phyloP scores from a whole-genome alignment of 441 rosid species.

The Sinapis alba region DNA sequence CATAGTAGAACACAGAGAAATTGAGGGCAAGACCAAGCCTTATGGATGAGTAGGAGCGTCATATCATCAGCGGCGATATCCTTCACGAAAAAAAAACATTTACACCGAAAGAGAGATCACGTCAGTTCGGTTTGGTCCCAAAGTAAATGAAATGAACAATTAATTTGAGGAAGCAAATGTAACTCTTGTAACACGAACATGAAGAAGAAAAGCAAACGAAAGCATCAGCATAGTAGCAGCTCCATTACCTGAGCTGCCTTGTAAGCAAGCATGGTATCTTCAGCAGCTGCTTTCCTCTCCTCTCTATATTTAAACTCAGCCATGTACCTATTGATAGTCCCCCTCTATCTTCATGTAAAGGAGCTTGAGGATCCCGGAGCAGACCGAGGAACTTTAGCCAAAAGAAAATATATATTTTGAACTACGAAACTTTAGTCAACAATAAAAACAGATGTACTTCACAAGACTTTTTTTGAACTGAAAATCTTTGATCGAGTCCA shows the following conservation, averaged over 20 bases:
- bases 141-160: too few relatives aligned
- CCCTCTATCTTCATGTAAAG: constrained; percentile 98
- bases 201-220: neutral
- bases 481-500: neutral
- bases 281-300: constrained; percentile 82
- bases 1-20: constrained; percentile 88
- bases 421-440: neutral
- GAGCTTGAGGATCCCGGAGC: too few relatives aligned
- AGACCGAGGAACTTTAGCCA: too few relatives aligned
- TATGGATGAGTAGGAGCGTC: constrained; percentile 91
- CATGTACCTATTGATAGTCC: constrained; percentile 77
- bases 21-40: constrained; percentile 81
- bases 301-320: constrained; percentile 87
- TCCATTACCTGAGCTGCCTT: constrained; percentile 58
- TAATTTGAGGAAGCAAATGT: too few relatives aligned
- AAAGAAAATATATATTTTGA: too few relatives aligned
- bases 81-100: constrained; percentile 38
- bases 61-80: constrained; percentile 73
- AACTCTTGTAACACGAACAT: too few relatives aligned
- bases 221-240: too few relatives aligned
- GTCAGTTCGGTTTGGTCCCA: too few relatives aligned
- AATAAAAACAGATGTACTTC: neutral
- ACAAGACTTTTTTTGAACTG: neutral
- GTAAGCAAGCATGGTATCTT: constrained; percentile 83
- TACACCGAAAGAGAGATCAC: too few relatives aligned